Base-by-base conservation (phyloP, 2,329 filamentous ascomycete species). In the Mollisia scopiformis region DNA sequence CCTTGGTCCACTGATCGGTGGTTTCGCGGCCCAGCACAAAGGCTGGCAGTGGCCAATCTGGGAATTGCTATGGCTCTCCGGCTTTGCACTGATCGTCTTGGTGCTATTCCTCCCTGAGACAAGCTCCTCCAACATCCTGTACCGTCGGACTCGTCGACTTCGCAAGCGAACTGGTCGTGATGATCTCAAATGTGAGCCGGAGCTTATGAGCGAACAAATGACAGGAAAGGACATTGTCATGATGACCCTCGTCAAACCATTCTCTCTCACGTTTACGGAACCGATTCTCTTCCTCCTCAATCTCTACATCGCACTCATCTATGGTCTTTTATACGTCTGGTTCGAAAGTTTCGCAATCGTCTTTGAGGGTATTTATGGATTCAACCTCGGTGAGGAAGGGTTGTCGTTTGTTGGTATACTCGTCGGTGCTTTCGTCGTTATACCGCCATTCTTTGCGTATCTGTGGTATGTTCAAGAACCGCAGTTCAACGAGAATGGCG, bases 61-160 rank as follows among this genome's bases (percentile, higher is more conserved):
- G 78, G 84, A 87, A 69, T 82, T 88, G 55, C 77, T 88, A 56
- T 89, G 85, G 85, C 77, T 84, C 31, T 78, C 83, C 0, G 80
- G 78, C 0, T 84, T 85, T 0, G 69, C 86, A 30, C 80, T 88
- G 62, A 64, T 88, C 27, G 59, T 82, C 54, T 80, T 89, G 79
- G 80, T 87, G 67, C 68, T 87, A 65, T 79, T 84, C 65, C 79
- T 90, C 21, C 88, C 88, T 0, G 87, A 90, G 75, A 90, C 88
- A 0, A 83, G 77, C 59, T 71, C 79, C 0, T 73, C 79, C 11
- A 88, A 80, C 56, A 87, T 90, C 68, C 80, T 90, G 2, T 78
- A 84, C 51, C 81, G 81, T n/a, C 83, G 87, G 6, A 84, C 85
- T 7, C 72, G 75, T 47, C 82, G 87, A 19, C 78, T 90, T 6